Percentiles rank a stretch among this genome's conserved stretches.
These are phyloP conservation scores for Eimeria brunetti DNA, from an alignment of 169 alveolate species.

Conservation along the genomic window DNA sequence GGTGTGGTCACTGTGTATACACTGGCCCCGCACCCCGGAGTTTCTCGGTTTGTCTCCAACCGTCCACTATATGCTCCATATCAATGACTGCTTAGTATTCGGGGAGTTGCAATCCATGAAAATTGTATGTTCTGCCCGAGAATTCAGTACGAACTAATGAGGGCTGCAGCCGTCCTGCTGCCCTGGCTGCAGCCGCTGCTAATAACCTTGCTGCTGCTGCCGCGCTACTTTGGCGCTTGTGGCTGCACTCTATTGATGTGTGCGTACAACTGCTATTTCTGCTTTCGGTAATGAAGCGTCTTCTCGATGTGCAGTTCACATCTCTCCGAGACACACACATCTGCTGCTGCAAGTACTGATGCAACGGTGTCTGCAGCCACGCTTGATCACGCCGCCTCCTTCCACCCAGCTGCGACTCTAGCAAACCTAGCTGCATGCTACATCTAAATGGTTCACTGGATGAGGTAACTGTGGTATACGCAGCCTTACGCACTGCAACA, in stretches of 20 bases:
- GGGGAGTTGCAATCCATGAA: not conserved
- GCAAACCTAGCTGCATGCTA: not conserved
- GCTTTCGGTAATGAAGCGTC: not conserved
- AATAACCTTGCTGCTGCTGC: not conserved
- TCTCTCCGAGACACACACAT: not conserved
- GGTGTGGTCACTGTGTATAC: not conserved
- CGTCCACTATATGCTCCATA: not conserved
- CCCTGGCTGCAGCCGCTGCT: not conserved
- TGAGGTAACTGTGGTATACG: not conserved
- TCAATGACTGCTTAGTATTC: not conserved
- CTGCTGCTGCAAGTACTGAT: not conserved
- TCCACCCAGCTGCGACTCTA: not conserved
- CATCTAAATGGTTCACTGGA: not conserved
- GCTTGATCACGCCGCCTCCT: not conserved
- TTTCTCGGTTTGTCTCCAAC: not conserved
- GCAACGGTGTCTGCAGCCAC: not conserved
- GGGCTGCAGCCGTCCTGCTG: not conserved
- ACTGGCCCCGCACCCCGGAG: not conserved
- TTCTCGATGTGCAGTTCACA: not conserved
- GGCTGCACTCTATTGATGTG: not conserved
- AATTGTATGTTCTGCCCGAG: not conserved
- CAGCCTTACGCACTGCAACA: not conserved
- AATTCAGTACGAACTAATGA: not conserved
- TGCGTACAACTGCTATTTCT: not conserved
- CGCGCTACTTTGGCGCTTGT: not conserved